phyloP scores from a whole-genome alignment of 805 yeast species.

The Myxozyma monticola region DNA sequence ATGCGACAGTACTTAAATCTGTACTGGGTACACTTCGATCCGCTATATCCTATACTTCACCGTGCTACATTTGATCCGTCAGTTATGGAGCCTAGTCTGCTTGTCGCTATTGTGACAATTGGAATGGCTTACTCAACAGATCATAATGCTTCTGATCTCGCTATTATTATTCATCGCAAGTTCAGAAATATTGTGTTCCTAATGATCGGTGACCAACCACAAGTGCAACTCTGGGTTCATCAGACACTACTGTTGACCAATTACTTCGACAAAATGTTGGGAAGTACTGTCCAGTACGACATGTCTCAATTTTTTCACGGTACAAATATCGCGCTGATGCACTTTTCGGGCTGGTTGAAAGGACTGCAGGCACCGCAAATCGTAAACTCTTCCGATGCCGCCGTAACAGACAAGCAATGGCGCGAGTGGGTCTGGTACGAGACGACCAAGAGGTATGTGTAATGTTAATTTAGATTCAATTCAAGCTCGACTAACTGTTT shows the following conservation, averaged over 20 bases:
- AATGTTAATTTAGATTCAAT: not conserved
- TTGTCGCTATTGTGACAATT: constrained; percentile 36
- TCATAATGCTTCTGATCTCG: constrained; percentile 32
- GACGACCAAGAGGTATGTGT: constrained; percentile 39
- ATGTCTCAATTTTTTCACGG: constrained; percentile 40
- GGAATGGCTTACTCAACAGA: constrained; percentile 38
- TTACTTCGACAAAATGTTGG: constrained; percentile 37
- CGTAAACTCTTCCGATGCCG: constrained; percentile 21
- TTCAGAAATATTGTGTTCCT: constrained; percentile 37
- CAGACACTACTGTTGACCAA: constrained; percentile 36
- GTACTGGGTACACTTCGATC: constrained; percentile 44
- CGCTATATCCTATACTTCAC: constrained; percentile 46
- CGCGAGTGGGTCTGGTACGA: constrained; percentile 50
- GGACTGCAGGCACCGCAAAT: constrained; percentile 33
- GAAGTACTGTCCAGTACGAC: constrained; percentile 36
- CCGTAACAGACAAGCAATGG: constrained; percentile 41
- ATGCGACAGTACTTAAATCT: constrained; percentile 34
- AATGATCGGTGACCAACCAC: constrained; percentile 34
- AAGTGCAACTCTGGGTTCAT: constrained; percentile 37
- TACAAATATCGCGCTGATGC: constrained; percentile 35
- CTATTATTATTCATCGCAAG: constrained; percentile 33
- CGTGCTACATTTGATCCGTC: constrained; percentile 39
- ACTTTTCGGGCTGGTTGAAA: constrained; percentile 37
- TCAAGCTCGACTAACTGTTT: not conserved
- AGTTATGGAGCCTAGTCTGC: constrained; percentile 31